Evolutionary conservation across 2,329 filamentous ascomycete genomes (phyloP), one percentile per base, ranked within the genome.

Genomic region (Exophiala bonariae): DNA sequence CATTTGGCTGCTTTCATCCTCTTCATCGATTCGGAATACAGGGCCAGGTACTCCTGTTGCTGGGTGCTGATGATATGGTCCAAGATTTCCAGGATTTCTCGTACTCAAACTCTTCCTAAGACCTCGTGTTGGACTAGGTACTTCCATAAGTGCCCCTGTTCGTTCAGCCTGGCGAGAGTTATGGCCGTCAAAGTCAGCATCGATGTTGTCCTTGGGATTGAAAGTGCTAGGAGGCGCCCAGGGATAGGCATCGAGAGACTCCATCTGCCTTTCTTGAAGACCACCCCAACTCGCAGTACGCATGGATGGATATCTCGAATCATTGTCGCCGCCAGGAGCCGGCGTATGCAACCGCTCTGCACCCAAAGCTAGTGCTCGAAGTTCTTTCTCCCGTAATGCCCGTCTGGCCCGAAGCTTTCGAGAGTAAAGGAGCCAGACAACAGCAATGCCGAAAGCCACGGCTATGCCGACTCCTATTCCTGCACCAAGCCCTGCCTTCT

Each of bases 391-490:
- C n/a, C 79, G 72, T 18, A 63, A 50, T 43, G 63, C 65, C 41
- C 67, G 58, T 38, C 64, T 66, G 17, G 61, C 61, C 11, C 63
- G 67, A 11, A 74, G 72, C 52, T 75, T 74, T n/a, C 72, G 71
- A 23, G 69, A 72, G 46, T 77, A 80, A 49, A 76, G 74, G 44
- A 78, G 69, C 45, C 67, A 75, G 16, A 78, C 57, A 1, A 80
- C 18, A 2, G 77, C 54, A 1, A 76, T 66, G 1, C 72, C 64
- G 7, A 81, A 51, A 2, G 81, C 59, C 1, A 79, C 69, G 0
- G 78, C 68, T 1, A 85, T 61, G 1, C 83, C 85, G 1, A 89
- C 65, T 1, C 85, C 84, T 1, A 89, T 62, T 0, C 85, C 85
- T 2, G 85, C 67, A 0, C 83, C 83, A 0, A 88, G 68, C 1